Conservation (phyloP, 2,329 filamentous ascomycete species). For the Botrytis fragariae region DNA sequence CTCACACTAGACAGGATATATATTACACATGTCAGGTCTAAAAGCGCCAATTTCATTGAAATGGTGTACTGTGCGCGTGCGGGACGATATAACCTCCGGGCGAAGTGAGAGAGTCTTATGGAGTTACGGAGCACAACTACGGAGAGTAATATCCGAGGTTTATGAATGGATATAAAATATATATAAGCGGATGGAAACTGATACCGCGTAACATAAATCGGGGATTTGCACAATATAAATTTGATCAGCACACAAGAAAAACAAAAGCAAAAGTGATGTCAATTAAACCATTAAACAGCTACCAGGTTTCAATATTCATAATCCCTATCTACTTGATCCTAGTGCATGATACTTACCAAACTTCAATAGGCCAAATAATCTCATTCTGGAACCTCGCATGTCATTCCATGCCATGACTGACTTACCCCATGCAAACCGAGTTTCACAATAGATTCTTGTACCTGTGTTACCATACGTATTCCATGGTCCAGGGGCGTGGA, state of each 20-base stretch:
- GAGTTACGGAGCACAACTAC: background rate
- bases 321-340: background rate
- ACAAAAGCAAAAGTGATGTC: background rate
- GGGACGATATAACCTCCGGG: background rate
- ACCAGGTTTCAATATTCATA: background rate
- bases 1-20: background rate
- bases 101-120: background rate
- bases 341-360: background rate
- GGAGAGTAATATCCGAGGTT: background rate
- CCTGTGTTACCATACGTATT: background rate
- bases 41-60: background rate
- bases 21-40: background rate
- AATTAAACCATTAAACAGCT: background rate
- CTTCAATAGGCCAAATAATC: background rate
- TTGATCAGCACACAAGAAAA: background rate
- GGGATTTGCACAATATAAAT: background rate
- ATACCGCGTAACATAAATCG: background rate
- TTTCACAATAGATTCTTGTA: background rate
- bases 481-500: constrained; percentile 6
- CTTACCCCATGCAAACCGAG: background rate
- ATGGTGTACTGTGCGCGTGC: background rate
- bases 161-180: background rate
- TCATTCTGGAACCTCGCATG: background rate
- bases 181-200: background rate
- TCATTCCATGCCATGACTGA: background rate